Evolutionary conservation across 768 basidiomycete genomes (phyloP), one percentile per base, ranked within the genome.

Genomic region (Hericium coralloides): DNA sequence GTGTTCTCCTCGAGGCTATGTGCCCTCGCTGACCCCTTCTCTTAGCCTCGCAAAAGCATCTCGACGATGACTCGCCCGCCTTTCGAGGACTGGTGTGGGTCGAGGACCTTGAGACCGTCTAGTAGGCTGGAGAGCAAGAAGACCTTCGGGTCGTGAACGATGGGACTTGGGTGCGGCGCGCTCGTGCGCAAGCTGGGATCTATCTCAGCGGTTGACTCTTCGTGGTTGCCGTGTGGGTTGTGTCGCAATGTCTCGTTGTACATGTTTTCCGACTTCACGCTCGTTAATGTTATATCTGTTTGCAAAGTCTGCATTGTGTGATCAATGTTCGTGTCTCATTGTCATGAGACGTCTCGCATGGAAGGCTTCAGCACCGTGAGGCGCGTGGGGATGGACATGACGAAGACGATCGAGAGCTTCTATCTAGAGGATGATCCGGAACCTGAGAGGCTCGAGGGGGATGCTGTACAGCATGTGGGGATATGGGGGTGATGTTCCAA

Each of bases 231-330:
- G 78, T 71, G 67, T 89, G 87, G 84, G 79, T 74, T 68, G 66
- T 73, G 78, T 79, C 86, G 89, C 89, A 92, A 90, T 89, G 89
- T 90, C 86, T 82, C 79, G 88, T 89, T 83, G 87, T 87, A 91
- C 85, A 91, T 71, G 55, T 63, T 23, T 57, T 38, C 7, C 31
- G 8, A 31, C 10, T 31, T 9, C 31, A 31, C 31, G 31, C 31
- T 31, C 31, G 31, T 31, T 31, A 31, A 31, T 31, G 31, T 31
- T 31, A 31, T 9, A 31, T 31, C 31, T 31, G 31, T 31, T 31
- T 31, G 7, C 31, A 31, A 31, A 31, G 31, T 31, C 31, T 31
- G 31, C 31, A 31, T 9, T 31, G 31, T 31, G 31, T 31, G 31
- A 31, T 31, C 7, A 31, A 8, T 9, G 10, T 31, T 31, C 8